Conservation (phyloP, 768 basidiomycete species). For the Tulasnella sp. region DNA sequence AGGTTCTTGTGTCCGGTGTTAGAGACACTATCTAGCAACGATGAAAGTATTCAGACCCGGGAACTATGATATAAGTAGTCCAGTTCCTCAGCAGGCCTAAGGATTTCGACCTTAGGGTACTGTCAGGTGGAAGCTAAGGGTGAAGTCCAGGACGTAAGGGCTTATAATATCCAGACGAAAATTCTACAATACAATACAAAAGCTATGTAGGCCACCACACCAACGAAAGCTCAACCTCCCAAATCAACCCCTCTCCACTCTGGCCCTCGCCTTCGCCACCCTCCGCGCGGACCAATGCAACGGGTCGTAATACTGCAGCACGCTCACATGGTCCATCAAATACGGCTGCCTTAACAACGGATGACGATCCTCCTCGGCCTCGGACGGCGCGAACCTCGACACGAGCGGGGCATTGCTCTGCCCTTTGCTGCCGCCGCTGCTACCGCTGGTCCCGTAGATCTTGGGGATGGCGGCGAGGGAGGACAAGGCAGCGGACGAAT, state of each 20-base stretch:
- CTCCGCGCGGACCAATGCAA: background rate
- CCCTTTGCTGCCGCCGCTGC: background rate
- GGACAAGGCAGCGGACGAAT: conserved; percentile 10
- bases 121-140: no score
- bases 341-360: background rate
- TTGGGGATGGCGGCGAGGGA: conserved; percentile 6
- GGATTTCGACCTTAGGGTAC: no score
- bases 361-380: background rate
- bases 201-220: background rate
- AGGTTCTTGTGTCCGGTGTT: no score
- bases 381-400: background rate
- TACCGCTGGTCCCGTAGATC: background rate
- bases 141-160: no score
- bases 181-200: background rate
- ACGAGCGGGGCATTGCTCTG: background rate
- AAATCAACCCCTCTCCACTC: background rate
- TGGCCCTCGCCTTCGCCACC: conserved; percentile 1
- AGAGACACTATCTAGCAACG: no score
- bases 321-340: background rate
- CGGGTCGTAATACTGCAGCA: conserved; percentile 1
- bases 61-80: no score
- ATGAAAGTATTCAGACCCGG: no score
- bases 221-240: background rate
- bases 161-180: no score
- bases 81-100: no score